Evolutionary conservation across 139 green algal species (phyloP), one percentile per base, ranked within the genome.

Genomic region (Chlamydomonas asymmetrica): DNA sequence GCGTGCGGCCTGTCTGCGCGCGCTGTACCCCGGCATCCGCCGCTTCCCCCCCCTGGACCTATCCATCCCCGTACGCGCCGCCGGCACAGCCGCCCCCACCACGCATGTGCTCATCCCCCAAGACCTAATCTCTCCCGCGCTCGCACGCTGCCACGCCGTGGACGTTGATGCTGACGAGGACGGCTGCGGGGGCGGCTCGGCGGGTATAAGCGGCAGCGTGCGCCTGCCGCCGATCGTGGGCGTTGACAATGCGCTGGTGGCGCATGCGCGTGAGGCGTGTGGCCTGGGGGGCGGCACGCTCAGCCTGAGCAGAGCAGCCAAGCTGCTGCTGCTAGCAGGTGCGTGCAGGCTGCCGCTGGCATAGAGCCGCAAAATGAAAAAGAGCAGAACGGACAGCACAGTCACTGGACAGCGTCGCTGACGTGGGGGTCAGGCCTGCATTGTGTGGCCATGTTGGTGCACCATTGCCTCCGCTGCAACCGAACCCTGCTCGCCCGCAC

Each of bases 291-390:
- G 13, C 45, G 45, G 45, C 18, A 37, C 50, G 1, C 20, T 22
- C 22, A 76, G 67, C 41, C 70, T 76, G 54, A 39, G 70, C 56
- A 67, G 60, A 29, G 70, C 70, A 25, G 56, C 70, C 5, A 76
- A 76, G 70, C 56, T 76, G 70, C 54, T 76, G 38, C 70, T 76
- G 56, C 70, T 76, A 57, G 56, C 70, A 18, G 70, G 70, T 76
- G 56, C 23, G 69, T 6, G 39, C 39, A 52, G n/a, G n/a, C n/a
- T n/a, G n/a, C n/a, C n/a, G n/a, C n/a, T n/a, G n/a, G n/a, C n/a
- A n/a, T n/a, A n/a, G n/a, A n/a, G n/a, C n/a, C n/a, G n/a, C 13
- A 52, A 16, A 52, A 52, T 13, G 45, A 16, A 16, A 52, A 52
- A 52, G 13, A 52, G 45, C 45, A 25, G 45, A 16, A 25, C 18